Base-by-base conservation (phyloP, 805 yeast species). In the Candida oleophila region DNA sequence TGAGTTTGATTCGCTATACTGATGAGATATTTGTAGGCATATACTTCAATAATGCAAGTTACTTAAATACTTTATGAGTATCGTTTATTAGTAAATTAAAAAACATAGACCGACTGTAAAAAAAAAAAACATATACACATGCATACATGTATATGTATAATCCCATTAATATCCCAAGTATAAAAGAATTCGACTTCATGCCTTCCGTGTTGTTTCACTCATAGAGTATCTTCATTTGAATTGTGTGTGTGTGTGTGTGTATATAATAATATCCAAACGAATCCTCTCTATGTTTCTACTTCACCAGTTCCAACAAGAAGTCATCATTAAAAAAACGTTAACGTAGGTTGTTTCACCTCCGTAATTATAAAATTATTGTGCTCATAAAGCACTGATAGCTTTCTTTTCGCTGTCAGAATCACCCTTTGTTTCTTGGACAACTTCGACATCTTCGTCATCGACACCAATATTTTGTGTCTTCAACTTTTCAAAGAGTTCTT, bases 401-500 rank as follows among this genome's bases (percentile, higher is more conserved):
- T 25, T 25, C 30, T 25, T 25, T 11, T 25, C 30, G 11, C 30
- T 11, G 11, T 25, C 30, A 12, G 39, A 12, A 4, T 36, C 39
- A 4, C 7, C 39, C 14, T 36, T 36, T 4, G 41, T 35, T 8
- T 15, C 39, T n/a, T 34, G 37, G 8, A 36, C 39, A 15, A 42
- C 57, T n/a, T 44, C 50, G 33, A 42, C 58, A 15, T 44, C 50
- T 38, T 56, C 64, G 16, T 48, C 54, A 7, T 52, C 57, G 21
- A 19, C 46, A 22, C 46, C 51, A 41, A 61, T 46, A 16, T 54
- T 57, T 21, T 53, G 48, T 15, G 56, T 42, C 49, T 51, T 65
- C 32, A 69, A 62, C 55, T 62, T 55, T 36, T 53, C 62, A 47
- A 71, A 70, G 55, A 71, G 67, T 36, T 59, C 68, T 18, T 65